These are phyloP conservation scores for Trichoderma sp. DNA, from an alignment of 2,329 filamentous ascomycete species.

Conservation along the genomic window DNA sequence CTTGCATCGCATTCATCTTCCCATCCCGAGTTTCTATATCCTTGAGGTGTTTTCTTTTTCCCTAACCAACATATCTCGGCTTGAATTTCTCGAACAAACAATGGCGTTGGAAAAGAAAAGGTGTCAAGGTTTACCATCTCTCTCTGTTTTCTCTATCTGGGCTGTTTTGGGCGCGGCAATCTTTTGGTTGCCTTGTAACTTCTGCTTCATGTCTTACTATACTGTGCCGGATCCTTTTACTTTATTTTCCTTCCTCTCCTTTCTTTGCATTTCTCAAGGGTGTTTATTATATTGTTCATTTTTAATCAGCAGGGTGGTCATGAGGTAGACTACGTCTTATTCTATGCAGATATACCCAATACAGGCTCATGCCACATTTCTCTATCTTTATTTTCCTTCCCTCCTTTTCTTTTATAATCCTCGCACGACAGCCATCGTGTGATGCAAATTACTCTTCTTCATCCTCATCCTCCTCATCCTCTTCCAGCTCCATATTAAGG, in stretches of 20 bases:
- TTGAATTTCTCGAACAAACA: not conserved
- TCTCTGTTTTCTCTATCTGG: not conserved
- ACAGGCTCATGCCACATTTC: constrained; percentile 2
- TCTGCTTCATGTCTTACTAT: not conserved
- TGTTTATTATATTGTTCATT: not conserved
- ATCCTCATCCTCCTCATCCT: constrained; percentile 38
- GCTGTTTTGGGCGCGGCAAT: not conserved
- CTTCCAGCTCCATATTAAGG: constrained; percentile 59
- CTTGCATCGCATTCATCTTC: constrained; percentile 9
- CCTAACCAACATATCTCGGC: not conserved
- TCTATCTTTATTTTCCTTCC: not conserved
- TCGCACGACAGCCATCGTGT: not conserved
- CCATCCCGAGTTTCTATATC: not conserved
- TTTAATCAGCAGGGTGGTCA: not conserved
- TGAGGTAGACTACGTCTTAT: constrained; percentile 10
- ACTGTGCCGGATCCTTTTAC: not conserved
- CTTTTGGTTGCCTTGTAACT: not conserved
- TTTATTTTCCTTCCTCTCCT: not conserved
- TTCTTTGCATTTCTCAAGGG: not conserved
- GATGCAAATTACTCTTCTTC: constrained; percentile 20
- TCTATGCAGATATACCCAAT: constrained; percentile 11
- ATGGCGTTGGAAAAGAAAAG: constrained; percentile 14
- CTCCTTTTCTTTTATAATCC: not conserved
- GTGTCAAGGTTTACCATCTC: not conserved
- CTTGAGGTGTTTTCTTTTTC: not conserved